Percentiles rank a stretch among this genome's conserved stretches.
Conservation (phyloP, 306 rosid species). For the Quercus wislizeni region DNA sequence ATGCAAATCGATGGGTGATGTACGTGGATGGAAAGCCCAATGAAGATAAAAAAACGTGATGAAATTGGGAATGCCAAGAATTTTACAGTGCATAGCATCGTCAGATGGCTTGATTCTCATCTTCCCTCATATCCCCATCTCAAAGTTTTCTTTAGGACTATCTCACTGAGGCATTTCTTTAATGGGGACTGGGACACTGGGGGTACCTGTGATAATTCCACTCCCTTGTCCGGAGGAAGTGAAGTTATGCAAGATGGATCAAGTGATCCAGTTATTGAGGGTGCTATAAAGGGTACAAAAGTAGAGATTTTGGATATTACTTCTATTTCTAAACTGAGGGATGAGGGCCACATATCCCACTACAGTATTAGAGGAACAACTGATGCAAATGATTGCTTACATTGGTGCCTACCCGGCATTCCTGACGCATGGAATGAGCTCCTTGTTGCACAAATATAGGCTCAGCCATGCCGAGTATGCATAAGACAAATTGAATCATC, state of each 20-base stretch:
- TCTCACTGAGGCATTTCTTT: conserved; percentile 81
- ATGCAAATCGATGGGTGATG: conserved; percentile 81
- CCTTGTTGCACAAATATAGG: conserved; percentile 73
- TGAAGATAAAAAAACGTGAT: conserved; percentile 44
- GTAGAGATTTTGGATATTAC: conserved; percentile 75
- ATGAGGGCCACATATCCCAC: conserved; percentile 89
- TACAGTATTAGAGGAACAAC: conserved; percentile 53
- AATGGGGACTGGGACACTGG: conserved; percentile 96
- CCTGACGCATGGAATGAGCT: conserved; percentile 96
- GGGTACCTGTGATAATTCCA: conserved; percentile 71
- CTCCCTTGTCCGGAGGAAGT: conserved; percentile 62
- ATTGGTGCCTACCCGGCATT: conserved; percentile 92
- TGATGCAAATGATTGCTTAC: conserved; percentile 76
- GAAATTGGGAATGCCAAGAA: conserved; percentile 69
- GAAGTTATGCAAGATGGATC: conserved; percentile 66
- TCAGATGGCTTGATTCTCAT: conserved; percentile 74
- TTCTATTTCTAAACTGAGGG: conserved; percentile 78
- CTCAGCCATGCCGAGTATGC: not conserved
- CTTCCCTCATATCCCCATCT: conserved; percentile 61
- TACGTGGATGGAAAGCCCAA: conserved; percentile 62
- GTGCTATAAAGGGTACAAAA: conserved; percentile 74
- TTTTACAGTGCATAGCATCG: conserved; percentile 60
- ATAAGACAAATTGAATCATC: conserved; percentile 6
- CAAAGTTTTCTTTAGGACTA: conserved; percentile 78
- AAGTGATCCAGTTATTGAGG: conserved; percentile 49